Percentiles rank a stretch among this genome's conserved stretches.
phyloP scores from a whole-genome alignment of 768 basidiomycete species.

The Amanita phalloides region DNA sequence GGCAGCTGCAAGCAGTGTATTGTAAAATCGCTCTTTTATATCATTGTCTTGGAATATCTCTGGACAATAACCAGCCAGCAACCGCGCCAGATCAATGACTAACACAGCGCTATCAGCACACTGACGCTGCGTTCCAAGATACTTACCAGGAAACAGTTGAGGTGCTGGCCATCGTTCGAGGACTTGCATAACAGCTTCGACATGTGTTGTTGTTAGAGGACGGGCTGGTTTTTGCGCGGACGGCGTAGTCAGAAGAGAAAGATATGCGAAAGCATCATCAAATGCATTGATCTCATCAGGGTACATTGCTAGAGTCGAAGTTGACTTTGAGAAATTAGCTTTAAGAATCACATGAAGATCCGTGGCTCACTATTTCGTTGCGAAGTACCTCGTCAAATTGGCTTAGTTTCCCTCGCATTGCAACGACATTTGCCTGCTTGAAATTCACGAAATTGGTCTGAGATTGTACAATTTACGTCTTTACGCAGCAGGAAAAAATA shows the following conservation, averaged over 20 bases:
- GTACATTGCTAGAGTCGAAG: conserved; percentile 58
- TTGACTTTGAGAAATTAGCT: conserved; percentile 35
- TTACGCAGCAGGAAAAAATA: not conserved
- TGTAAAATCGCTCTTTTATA: conserved; percentile 42
- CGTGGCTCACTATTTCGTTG: conserved; percentile 51
- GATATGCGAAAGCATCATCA: conserved; percentile 53
- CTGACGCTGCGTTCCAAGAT: not conserved
- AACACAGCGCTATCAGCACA: not conserved
- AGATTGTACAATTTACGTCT: not conserved
- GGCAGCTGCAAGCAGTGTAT: conserved; percentile 53
- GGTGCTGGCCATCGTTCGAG: conserved; percentile 67
- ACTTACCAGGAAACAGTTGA: conserved; percentile 61
- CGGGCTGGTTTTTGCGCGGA: conserved; percentile 20
- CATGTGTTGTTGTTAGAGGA: conserved; percentile 33
- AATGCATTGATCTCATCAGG: conserved; percentile 48
- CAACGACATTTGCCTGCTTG: conserved; percentile 70
- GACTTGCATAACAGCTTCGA: conserved; percentile 52
- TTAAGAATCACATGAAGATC: not conserved
- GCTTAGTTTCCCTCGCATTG: conserved; percentile 70
- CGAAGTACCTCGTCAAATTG: conserved; percentile 64
- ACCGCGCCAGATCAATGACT: conserved; percentile 83
- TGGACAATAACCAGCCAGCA: conserved; percentile 58
- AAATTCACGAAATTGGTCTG: conserved; percentile 65
- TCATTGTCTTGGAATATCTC: conserved; percentile 33
- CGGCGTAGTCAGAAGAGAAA: conserved; percentile 36